phyloP scores from a whole-genome alignment of 2,329 filamentous ascomycete genomes.

The Ophiobolus disseminans region DNA sequence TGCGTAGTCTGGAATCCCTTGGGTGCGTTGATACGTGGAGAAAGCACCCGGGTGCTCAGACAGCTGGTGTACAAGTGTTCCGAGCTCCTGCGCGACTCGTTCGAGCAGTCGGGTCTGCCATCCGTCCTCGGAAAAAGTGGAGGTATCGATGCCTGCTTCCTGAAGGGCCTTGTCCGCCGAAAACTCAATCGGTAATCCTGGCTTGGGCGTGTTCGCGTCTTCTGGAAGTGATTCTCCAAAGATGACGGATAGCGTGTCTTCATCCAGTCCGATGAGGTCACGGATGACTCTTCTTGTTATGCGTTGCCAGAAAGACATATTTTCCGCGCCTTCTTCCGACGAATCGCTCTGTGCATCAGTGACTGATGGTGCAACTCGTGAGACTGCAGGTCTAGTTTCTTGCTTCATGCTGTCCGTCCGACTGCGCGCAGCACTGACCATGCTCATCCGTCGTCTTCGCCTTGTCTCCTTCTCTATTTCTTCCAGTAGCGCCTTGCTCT shows the following conservation, averaged over 20 bases:
- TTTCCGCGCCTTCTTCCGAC: slow-evolving; percentile 55
- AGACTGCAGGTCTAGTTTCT: slow-evolving; percentile 12
- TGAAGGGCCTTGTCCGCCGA: slow-evolving; percentile 27
- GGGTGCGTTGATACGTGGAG: slow-evolving; percentile 73
- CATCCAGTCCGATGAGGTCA: slow-evolving; percentile 90
- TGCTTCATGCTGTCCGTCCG: slow-evolving; percentile 29
- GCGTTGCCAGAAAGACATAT: slow-evolving; percentile 77
- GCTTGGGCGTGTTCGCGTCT: slow-evolving; percentile 35
- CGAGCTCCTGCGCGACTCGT: slow-evolving; percentile 85
- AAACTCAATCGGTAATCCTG: slow-evolving; percentile 27
- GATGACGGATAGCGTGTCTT: slow-evolving; percentile 81
- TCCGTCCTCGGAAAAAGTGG: slow-evolving; percentile 45
- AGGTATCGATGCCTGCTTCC: slow-evolving; percentile 33
- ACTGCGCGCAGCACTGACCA: slow-evolving; percentile 57
- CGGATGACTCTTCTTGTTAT: slow-evolving; percentile 86
- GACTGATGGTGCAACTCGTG: slow-evolving; percentile 25
- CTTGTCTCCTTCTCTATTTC: slow-evolving; percentile 88
- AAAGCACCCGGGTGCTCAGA: slow-evolving; percentile 90
- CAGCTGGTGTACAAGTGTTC: slow-evolving; percentile 80
- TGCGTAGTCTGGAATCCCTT: slow-evolving; percentile 72
- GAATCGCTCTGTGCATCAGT: slow-evolving; percentile 43
- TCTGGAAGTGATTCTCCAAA: slow-evolving; percentile 78
- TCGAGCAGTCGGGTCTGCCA: slow-evolving; percentile 85
- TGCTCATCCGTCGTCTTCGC: slow-evolving; percentile 68
- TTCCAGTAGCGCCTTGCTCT: slow-evolving; percentile 82